Conservation (phyloP, 768 basidiomycete species). For the Phaffia tasmanica region DNA sequence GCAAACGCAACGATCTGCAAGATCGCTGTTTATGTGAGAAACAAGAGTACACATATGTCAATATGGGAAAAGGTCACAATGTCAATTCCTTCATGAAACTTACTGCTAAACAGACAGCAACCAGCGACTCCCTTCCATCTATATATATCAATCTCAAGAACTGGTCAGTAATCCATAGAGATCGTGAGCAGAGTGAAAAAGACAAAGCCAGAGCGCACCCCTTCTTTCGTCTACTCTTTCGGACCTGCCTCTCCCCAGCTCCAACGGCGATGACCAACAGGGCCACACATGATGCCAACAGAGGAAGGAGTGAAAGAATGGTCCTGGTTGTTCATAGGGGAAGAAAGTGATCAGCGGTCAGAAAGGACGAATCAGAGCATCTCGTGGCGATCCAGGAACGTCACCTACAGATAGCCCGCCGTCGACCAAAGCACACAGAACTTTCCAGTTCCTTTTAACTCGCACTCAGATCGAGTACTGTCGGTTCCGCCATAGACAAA, state of each 20-base stretch:
- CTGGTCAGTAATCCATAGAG: no score
- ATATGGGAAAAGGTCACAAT: no score
- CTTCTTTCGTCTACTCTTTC: conserved; percentile 14
- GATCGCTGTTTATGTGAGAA: no score
- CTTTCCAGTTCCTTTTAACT: background rate
- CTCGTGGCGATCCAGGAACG: no score
- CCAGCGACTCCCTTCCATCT: no score
- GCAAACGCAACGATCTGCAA: conserved; percentile 10
- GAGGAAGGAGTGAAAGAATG: conserved; percentile 11
- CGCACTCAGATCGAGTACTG: conserved; percentile 11
- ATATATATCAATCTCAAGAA: no score
- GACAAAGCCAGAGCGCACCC: conserved; percentile 7
- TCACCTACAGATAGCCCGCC: conserved; percentile 18
- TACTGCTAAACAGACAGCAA: background rate
- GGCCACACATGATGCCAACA: conserved; percentile 8
- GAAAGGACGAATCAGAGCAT: no score
- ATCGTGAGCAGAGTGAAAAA: no score
- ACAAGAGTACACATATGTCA: no score
- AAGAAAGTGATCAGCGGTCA: background rate
- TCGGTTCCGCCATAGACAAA: background rate
- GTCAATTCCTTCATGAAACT: no score
- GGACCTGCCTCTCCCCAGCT: conserved; percentile 9
- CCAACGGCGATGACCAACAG: conserved; percentile 11
- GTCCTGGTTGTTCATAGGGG: background rate
- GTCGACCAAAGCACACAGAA: conserved; percentile 21